Conservation (phyloP, 1,284 basidiomycete species). For the Athelia sp. region DNA sequence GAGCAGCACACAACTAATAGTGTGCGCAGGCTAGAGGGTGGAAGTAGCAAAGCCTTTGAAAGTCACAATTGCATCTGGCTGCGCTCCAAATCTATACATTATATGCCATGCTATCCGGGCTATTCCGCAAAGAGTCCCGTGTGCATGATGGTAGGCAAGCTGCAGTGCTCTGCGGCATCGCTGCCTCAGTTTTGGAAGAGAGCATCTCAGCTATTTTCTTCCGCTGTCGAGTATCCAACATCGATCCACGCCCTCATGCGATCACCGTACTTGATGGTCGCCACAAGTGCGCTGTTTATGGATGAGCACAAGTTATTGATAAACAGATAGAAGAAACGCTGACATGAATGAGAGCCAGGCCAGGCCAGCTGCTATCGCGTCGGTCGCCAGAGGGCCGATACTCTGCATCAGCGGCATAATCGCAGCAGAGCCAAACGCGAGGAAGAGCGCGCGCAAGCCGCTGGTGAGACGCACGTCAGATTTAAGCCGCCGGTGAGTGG, state of each 20-base stretch:
- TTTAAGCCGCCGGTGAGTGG: background rate
- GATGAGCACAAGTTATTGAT: background rate
- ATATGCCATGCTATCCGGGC: no score
- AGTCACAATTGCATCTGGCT: no score
- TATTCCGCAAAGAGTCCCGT: no score
- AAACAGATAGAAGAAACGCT: background rate
- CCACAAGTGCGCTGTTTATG: background rate
- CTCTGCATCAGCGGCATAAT: conserved; percentile 30
- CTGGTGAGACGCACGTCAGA: conserved; percentile 9
- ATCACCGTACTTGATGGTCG: background rate
- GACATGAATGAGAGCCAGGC: conserved; percentile 21
- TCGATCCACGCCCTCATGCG: background rate
- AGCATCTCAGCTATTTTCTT: background rate
- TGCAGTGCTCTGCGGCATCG: no score
- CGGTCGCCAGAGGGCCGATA: conserved; percentile 25
- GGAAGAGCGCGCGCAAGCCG: conserved; percentile 22
- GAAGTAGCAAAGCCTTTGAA: no score
- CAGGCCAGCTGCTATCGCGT: conserved; percentile 22
- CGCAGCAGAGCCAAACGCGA: conserved; percentile 24
- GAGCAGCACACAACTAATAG: no score
- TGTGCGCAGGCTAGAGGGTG: no score
- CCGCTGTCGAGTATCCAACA: background rate
- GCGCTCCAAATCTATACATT: no score
- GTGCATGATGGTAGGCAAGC: no score
- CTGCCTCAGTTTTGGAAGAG: no score